Base-by-base conservation (phyloP, 2,329 filamentous ascomycete genomes). In the Celoporthe dispersa region DNA sequence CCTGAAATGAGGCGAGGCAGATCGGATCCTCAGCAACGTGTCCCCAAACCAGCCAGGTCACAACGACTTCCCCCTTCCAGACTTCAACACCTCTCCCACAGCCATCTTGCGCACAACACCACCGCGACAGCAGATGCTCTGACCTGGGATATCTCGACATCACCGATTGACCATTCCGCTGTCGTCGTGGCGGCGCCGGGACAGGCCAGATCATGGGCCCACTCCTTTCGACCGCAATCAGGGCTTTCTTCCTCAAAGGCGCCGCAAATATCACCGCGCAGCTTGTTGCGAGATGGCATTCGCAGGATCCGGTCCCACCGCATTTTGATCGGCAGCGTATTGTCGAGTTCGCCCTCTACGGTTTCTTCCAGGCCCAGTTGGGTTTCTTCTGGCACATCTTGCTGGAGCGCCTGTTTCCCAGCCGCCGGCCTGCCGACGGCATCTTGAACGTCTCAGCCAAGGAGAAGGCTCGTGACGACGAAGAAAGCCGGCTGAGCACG, bases 321-420 rank as follows among this genome's bases (percentile, higher is more conserved):
- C 64, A 53, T 5, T 67, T 75, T 53, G 75, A 76, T 64, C 70
- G 70, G 53, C 74, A 74, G 66, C 74, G 74, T 19, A 70, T 76
- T 55, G 60, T 74, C 65, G 75, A 76, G 68, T 76, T 76, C 37
- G 73, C 74, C 61, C 57, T 73, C 57, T 76, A 74, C 55, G 75
- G 75, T 63, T 75, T 76, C 70, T 67, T 75, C 60, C 73, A 75
- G 67, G 74, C 75, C 60, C 69, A 72, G 66, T 66, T 76, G 37
- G 74, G 74, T 44, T 76, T 74, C 69, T 70, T 72, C 67, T 76
- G 74, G 72, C 75, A 76, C 66, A 69, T 73, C 55, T 67, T 72
- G 35, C 73, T 76, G 25, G 75, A 76, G 68, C 70, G 70, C 35
- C 59, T 72, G 51, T 76, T 76, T 57, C 75, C 75, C 39, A 75